These are phyloP conservation scores for Echeveria elegans DNA, from an alignment of 164 flowering plant species.

Conservation along the genomic window DNA sequence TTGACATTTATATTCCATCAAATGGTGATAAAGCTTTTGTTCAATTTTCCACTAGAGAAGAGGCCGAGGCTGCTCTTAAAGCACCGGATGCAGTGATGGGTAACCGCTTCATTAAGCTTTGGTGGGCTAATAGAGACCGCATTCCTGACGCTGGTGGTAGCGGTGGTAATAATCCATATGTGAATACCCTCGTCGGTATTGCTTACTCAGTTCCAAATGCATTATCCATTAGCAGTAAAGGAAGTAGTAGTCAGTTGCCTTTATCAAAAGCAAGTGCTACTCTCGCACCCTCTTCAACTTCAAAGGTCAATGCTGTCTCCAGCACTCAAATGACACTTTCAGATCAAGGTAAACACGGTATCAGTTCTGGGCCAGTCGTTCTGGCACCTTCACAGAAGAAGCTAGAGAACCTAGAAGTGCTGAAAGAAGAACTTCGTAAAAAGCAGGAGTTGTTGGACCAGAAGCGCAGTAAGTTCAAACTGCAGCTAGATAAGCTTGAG, in stretches of 20 bases:
- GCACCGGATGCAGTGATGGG: slow-evolving; percentile 99
- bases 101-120: slow-evolving; percentile 85
- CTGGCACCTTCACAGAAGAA: slow-evolving; percentile 57
- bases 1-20: slow-evolving; percentile 72
- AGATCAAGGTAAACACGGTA: slow-evolving; percentile 28
- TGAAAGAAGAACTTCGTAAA: slow-evolving; percentile 81
- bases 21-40: slow-evolving; percentile 81
- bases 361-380: slow-evolving; percentile 33
- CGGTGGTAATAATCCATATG: slow-evolving; percentile 20
- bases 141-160: slow-evolving; percentile 42
- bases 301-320: slow-evolving; percentile 13
- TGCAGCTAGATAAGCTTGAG: slow-evolving; percentile 56
- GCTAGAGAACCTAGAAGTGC: slow-evolving; percentile 50
- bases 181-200: slow-evolving; percentile 26
- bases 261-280: slow-evolving; percentile 22
- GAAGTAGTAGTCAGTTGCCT: slow-evolving; percentile 32
- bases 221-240: slow-evolving; percentile 23
- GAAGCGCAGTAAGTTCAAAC: slow-evolving; percentile 73
- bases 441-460: slow-evolving; percentile 86
- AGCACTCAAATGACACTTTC: slow-evolving; percentile 22
- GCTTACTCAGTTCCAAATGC: no score
- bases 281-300: neutral
- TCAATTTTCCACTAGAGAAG: slow-evolving; percentile 89
- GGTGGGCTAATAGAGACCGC: slow-evolving; percentile 92
- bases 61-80: slow-evolving; percentile 87